Evolutionary conservation across 192 early-diverging fungal species (phyloP).

Genomic region (Geranomyces michiganensis): DNA sequence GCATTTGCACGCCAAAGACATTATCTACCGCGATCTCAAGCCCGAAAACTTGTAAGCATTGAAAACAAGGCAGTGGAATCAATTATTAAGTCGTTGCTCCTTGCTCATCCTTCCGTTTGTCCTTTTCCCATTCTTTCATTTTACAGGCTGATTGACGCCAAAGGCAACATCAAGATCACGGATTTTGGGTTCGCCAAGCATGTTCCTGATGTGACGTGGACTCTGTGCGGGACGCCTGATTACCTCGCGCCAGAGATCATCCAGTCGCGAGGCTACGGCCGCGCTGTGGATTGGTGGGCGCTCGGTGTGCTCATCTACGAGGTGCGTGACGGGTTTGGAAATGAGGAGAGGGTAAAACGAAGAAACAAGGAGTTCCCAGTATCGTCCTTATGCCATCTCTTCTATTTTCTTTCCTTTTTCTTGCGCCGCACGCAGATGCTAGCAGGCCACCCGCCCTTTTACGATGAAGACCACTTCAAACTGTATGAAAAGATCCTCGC

Average conservation of each 20-base stretch:
- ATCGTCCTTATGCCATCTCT: too few relatives aligned
- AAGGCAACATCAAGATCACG: constrained; percentile 82
- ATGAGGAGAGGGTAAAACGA: background rate
- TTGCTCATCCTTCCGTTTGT: background rate
- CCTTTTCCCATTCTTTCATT: background rate
- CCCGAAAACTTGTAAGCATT: constrained; percentile 54
- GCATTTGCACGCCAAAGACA: constrained; percentile 81
- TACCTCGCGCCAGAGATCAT: constrained; percentile 74
- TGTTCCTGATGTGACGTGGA: constrained; percentile 82
- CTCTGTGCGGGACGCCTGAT: constrained; percentile 84
- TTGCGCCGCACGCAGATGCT: constrained; percentile 53
- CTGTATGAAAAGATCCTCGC: constrained; percentile 75
- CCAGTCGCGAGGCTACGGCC: constrained; percentile 70
- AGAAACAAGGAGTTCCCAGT: background rate
- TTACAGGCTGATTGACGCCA: constrained; percentile 60
- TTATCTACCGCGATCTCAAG: constrained; percentile 92
- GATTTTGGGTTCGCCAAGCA: constrained; percentile 86
- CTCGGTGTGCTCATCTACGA: constrained; percentile 69
- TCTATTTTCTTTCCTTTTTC: background rate
- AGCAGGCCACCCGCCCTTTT: constrained; percentile 72
- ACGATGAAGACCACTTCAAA: constrained; percentile 73
- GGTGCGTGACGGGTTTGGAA: constrained; percentile 25
- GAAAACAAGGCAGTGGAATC: too few relatives aligned
- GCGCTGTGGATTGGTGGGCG: constrained; percentile 71
- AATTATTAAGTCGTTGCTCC: constrained; percentile 9